Evolutionary conservation across 129 eudicot species (phyloP), one percentile per base, ranked within the genome.

Genomic region (Arctium minus): DNA sequence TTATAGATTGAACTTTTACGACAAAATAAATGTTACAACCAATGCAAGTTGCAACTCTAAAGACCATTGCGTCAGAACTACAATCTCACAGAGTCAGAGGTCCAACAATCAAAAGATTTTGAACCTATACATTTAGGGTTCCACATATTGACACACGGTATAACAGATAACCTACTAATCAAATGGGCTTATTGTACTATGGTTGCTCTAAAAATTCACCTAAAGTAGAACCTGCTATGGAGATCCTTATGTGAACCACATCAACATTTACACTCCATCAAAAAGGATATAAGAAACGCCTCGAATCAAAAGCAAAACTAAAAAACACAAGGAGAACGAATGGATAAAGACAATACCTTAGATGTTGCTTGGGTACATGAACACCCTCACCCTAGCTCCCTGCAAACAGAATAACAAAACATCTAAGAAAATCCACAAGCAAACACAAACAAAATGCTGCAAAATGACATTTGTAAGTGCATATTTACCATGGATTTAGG

Each of bases 291-390:
- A 27, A 15, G 56, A 32, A 75, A 10, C 12, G 13, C 31, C 60
- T 73, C 56, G n/a, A 33, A 13, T 71, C 39, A 29, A 56, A 40
- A 5, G 1, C 72, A 36, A 69, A 48, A 10, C 12, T 22, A 27
- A 75, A 42, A 48, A 39, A 29, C 30, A 36, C 39, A 0, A 27
- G 35, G 39, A 69, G 10, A 64, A 75, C 0, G 3, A 46, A 8
- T 10, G 44, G 4, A 69, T 13, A 27, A 76, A 35, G 32, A 22
- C 30, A 78, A 11, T 87, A 90, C 97, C 94, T 93, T 83, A 92
- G 31, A 91, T 92, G 85, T 89, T 90, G 90, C 97, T 92, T 22
- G 97, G 97, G 86, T 84, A 92, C 97, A 92, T 92, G 84, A 92
- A 81, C 22, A 92, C 97, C 82, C 97, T 89, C 67, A 92, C 90